Percentiles rank a stretch among this genome's conserved stretches.
phyloP scores from a whole-genome alignment of 1,284 basidiomycete species.

The Coniferiporia sulphurascens region DNA sequence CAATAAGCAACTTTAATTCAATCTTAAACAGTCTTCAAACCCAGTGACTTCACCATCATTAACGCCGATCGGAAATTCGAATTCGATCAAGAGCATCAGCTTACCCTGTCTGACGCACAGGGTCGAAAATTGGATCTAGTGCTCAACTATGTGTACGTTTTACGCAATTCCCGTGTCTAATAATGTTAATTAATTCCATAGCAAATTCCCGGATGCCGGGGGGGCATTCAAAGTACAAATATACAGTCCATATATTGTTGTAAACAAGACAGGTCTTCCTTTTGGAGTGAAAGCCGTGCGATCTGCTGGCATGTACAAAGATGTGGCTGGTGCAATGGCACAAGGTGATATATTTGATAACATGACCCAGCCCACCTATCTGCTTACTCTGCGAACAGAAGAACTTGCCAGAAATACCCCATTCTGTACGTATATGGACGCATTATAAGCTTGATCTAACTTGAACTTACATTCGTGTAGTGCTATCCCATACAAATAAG shows the following conservation, averaged over 20 bases:
- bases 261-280: conserved; percentile 92
- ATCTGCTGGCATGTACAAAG: conserved; percentile 66
- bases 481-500: conserved; percentile 85
- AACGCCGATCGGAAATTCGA: conserved; percentile 92
- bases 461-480: conserved; percentile 41
- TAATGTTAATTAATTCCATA: conserved; percentile 26
- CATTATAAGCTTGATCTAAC: not conserved
- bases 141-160: conserved; percentile 81
- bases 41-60: conserved; percentile 98
- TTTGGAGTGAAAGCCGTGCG: conserved; percentile 72
- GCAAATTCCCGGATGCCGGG: conserved; percentile 85
- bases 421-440: conserved; percentile 56
- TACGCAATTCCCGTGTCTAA: not conserved
- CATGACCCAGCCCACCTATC: conserved; percentile 14
- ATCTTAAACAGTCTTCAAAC: conserved; percentile 68
- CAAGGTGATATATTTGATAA: conserved; percentile 37
- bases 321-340: conserved; percentile 79
- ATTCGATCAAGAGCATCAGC: conserved; percentile 74
- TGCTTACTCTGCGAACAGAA: conserved; percentile 34
- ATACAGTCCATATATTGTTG: conserved; percentile 86
- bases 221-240: conserved; percentile 99
- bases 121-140: conserved; percentile 80
- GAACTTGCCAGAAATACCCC: conserved; percentile 57
- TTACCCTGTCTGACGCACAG: conserved; percentile 72
- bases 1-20: not conserved